phyloP scores from a whole-genome alignment of 2,329 filamentous ascomycete species.

The Pyrenophora graminea region DNA sequence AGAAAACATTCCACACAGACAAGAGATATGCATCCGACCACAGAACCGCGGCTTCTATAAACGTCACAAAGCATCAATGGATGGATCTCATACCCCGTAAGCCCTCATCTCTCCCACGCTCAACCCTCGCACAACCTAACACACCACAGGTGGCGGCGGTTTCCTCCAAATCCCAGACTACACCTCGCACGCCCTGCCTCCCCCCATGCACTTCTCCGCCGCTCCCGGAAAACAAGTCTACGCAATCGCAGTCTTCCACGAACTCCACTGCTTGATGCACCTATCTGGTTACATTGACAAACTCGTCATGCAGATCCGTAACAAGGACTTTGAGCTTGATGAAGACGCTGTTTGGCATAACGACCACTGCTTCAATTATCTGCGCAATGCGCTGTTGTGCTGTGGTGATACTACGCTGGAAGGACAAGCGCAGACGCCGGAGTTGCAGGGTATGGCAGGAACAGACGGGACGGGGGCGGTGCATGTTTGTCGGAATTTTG shows the following conservation, averaged over 20 bases:
- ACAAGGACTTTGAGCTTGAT: conserved; percentile 17
- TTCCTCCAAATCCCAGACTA: conserved; percentile 19
- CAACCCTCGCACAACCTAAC: not conserved
- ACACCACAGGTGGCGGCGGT: conserved; percentile 16
- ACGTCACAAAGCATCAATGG: conserved; percentile 18
- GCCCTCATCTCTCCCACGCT: not conserved
- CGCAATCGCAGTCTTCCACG: conserved; percentile 24
- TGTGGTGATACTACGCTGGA: conserved; percentile 33
- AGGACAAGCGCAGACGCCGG: conserved; percentile 18
- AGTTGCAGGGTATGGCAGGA: conserved; percentile 9
- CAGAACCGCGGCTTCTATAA: conserved; percentile 14
- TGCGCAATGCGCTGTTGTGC: conserved; percentile 32
- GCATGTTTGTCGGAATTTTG: conserved; percentile 26
- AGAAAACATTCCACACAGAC: conserved; percentile 20
- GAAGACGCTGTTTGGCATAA: conserved; percentile 30
- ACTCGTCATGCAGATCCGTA: conserved; percentile 22
- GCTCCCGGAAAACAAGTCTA: conserved; percentile 13
- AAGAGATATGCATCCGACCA: conserved; percentile 23
- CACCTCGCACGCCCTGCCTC: conserved; percentile 12
- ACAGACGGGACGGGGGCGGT: conserved; percentile 27
- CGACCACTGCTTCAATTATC: conserved; percentile 37
- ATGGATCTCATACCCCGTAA: conserved; percentile 16
- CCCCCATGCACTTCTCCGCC: conserved; percentile 21
- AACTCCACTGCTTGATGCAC: conserved; percentile 27
- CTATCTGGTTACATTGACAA: conserved; percentile 19